Base-by-base conservation (phyloP, 1,139 yeast genomes). In the Hansenula sp. region DNA sequence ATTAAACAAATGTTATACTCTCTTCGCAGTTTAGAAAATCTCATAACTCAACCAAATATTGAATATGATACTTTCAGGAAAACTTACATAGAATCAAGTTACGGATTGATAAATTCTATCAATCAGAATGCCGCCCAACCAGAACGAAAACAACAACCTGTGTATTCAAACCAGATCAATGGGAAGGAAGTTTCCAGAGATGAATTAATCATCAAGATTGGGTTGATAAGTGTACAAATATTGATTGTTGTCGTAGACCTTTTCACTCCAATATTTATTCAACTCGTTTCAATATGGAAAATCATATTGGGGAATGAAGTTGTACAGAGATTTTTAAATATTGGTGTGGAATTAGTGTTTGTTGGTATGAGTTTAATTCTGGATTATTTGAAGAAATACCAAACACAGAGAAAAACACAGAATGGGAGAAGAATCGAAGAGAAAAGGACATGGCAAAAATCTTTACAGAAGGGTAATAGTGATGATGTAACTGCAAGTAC, bases 71-170 rank as follows among this genome's bases (percentile, higher is more conserved):
- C 37, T 13, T 50, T 50, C 37, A 51, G 37, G 38, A 24, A 19
- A 2, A 32, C 18, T 1, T 53, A 49, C 35, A 17, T 47, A 2
- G n/a, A 40, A 3, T 50, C 54, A 4, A 46, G 51, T 12, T 27
- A 17, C 11, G 43, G 40, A 12, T 27, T 53, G 19, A 5, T 47
- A 2, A 41, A 41, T 28, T 51, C 54, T 1, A 43, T 50, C 10
- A 30, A 41, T 17, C 28, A 34, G 7, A 31, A 36, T 18, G 18
- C 21, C 3, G 19, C 27, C 7, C 16, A 13, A 21, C 28, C 13
- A 11, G 12, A 28, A 16, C 24, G 10, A 6, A 24, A 5, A 5
- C 19, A 25, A 3, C 17, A 36, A 11, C 10, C 17, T 17, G 21
- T 9, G 5, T 11, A 9, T 12, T 9, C 17, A 3, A 15, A 11